Evolutionary conservation across 1,284 basidiomycete genomes (phyloP), one percentile per base, ranked within the genome.

Genomic region (Tremellales sp.): DNA sequence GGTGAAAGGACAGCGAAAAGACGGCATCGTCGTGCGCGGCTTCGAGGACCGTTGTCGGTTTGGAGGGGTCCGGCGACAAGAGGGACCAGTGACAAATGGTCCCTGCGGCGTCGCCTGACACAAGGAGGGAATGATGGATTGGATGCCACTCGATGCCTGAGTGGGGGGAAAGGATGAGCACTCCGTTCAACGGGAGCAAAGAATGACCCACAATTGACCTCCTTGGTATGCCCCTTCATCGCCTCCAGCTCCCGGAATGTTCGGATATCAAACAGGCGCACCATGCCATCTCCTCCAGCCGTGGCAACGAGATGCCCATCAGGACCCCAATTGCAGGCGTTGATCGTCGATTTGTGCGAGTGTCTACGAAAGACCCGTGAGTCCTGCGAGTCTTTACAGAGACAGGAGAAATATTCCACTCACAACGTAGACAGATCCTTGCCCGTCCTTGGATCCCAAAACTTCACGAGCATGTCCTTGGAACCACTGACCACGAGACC

Each of bases 381-480:
- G 48, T 24, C 24, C 12, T 16, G 31, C 5, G 18, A 41, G 27
- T 12, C 9, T 33, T 18, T 39, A 6, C 27, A 26, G 37, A 24
- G 12, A 37, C 5, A 50, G n/a, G 34, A 26, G 26, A 13, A 27
- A 42, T n/a, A n/a, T 16, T 35, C 12, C 25, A 75, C 83, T 56
- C 65, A 91, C 85, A 94, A 72, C 0, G 91, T 93, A 5, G 87
- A 87, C 9, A 97, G 78, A 29, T 85, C 83, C 5, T 87, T 89
- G 29, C 85, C 87, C 8, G 86, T 87, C 35, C 92, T 79, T 6
- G 94, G 95, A 73, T 98, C 94, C 94, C 94, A 98, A 71, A 98
- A 97, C 66, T 97, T 98, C 72, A 98, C 91, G 58, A 92, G 81
- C 71, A 97, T 97, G 72, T 98, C 95, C 73, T 97, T 97, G 64